Percentiles rank a stretch among this genome's conserved stretches.
These are phyloP conservation scores for Hypoxylon perforatum DNA, from an alignment of 495 filamentous ascomycete genomes.

Conservation along the genomic window DNA sequence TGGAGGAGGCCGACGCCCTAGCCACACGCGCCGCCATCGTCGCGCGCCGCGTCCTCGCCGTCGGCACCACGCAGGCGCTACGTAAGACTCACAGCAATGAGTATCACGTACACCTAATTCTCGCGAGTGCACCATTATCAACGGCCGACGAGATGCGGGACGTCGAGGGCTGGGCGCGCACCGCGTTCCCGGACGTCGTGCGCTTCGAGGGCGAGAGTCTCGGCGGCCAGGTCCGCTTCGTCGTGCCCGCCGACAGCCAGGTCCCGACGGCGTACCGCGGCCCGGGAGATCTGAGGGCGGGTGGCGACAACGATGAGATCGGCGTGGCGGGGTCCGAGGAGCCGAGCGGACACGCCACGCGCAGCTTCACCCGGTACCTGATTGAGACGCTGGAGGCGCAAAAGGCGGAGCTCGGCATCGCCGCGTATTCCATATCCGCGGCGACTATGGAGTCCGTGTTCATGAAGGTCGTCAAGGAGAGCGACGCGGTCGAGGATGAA, in stretches of 20 bases:
- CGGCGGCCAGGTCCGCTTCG: slow-evolving; percentile 78
- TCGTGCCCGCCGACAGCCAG: slow-evolving; percentile 60
- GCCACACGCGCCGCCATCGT: slow-evolving; percentile 71
- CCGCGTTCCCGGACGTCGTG: slow-evolving; percentile 61
- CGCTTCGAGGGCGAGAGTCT: slow-evolving; percentile 70
- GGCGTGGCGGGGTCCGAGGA: slow-evolving; percentile 23
- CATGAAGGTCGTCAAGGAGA: slow-evolving; percentile 73
- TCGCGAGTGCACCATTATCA: slow-evolving; percentile 70
- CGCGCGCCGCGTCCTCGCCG: slow-evolving; percentile 67
- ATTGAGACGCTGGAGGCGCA: slow-evolving; percentile 71
- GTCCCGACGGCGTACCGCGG: no score
- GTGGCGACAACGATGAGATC: slow-evolving; percentile 1
- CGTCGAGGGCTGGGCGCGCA: slow-evolving; percentile 67
- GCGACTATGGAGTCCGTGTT: slow-evolving; percentile 82
- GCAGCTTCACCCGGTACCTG: slow-evolving; percentile 60
- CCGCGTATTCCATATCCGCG: slow-evolving; percentile 73
- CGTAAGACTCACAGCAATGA: slow-evolving; percentile 63
- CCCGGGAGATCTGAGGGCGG: no score
- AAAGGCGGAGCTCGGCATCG: slow-evolving; percentile 68
- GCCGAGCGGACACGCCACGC: slow-evolving; percentile 26
- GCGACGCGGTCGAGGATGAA: slow-evolving; percentile 73
- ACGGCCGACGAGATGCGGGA: slow-evolving; percentile 66
- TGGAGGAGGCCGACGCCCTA: slow-evolving; percentile 76
- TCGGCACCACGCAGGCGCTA: slow-evolving; percentile 66
- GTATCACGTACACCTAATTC: slow-evolving; percentile 71